phyloP scores from a whole-genome alignment of 1,284 basidiomycete species.

The Dichomitus squalens region DNA sequence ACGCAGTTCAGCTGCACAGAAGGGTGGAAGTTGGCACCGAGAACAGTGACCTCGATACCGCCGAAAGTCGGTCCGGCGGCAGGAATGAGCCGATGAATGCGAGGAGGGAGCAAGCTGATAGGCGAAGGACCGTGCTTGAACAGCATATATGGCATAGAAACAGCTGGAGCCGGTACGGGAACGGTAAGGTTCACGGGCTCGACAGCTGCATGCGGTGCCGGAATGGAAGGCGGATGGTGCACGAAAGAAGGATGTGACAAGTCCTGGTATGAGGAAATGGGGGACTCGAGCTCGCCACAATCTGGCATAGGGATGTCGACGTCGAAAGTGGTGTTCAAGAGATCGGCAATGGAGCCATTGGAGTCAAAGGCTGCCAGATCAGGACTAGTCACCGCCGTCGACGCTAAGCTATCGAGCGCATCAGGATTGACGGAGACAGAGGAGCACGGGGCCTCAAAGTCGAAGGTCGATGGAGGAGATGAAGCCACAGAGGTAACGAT shows the following conservation, averaged over 20 bases:
- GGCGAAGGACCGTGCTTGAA: constrained; percentile 54
- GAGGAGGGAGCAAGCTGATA: constrained; percentile 55
- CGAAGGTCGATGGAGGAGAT: constrained; percentile 26
- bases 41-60: constrained; percentile 93
- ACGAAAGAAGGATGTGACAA: constrained; percentile 2
- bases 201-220: constrained; percentile 26
- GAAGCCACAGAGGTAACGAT: constrained; percentile 22
- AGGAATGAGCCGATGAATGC: constrained; percentile 86
- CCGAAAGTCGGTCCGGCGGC: constrained; percentile 90
- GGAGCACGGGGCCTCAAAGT: constrained; percentile 3
- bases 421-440: constrained; percentile 13
- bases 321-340: constrained; percentile 23
- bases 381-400: constrained; percentile 18
- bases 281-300: constrained; percentile 19
- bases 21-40: constrained; percentile 87
- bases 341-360: constrained; percentile 20
- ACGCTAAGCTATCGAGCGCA: constrained; percentile 11
- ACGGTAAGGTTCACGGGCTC: constrained; percentile 27
- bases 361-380: constrained; percentile 26
- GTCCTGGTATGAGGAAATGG: constrained; percentile 22
- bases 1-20: constrained; percentile 73
- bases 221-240: not conserved
- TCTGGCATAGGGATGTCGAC: constrained; percentile 31
- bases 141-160: constrained; percentile 55
- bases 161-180: constrained; percentile 29